Conservation (phyloP, 495 filamentous ascomycete species). For the Poronia punctata region DNA sequence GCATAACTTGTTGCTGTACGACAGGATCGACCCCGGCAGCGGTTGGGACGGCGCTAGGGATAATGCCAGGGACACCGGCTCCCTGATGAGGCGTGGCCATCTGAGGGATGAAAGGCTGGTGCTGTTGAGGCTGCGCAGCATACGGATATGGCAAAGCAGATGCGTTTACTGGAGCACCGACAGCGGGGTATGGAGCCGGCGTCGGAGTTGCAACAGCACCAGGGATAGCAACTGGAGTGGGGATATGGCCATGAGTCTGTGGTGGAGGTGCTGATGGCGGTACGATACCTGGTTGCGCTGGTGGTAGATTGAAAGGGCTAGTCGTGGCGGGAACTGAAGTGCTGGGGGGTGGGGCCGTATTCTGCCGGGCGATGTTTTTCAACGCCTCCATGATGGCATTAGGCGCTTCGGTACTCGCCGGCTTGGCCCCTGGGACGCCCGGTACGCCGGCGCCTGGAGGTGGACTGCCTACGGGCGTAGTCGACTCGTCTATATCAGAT, state of each 20-base stretch:
- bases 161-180: constrained; percentile 51
- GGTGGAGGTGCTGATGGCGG: constrained; percentile 16
- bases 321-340: constrained; percentile 41
- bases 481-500: constrained; percentile 50
- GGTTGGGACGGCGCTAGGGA: constrained; percentile 29
- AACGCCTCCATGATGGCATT: constrained; percentile 77
- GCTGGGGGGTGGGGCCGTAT: constrained; percentile 53
- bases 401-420: constrained; percentile 19
- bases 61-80: constrained; percentile 24
- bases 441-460: constrained; percentile 48
- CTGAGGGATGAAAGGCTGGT: constrained; percentile 27
- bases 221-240: too few relatives aligned
- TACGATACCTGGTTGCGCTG: constrained; percentile 37
- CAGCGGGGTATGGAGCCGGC: constrained; percentile 21
- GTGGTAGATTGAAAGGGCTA: constrained; percentile 51
- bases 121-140: constrained; percentile 37
- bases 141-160: constrained; percentile 46
- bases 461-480: constrained; percentile 74
- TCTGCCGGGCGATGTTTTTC: constrained; percentile 80
- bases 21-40: constrained; percentile 33
- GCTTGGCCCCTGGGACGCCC: constrained; percentile 19
- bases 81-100: constrained; percentile 43
- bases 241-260: too few relatives aligned
- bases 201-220: constrained; percentile 20
- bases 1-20: constrained; percentile 54